Percentiles rank a stretch among this genome's conserved stretches.
These are phyloP conservation scores for Trichosporon coremiiforme DNA, from an alignment of 1,284 basidiomycete genomes.

Conservation along the genomic window DNA sequence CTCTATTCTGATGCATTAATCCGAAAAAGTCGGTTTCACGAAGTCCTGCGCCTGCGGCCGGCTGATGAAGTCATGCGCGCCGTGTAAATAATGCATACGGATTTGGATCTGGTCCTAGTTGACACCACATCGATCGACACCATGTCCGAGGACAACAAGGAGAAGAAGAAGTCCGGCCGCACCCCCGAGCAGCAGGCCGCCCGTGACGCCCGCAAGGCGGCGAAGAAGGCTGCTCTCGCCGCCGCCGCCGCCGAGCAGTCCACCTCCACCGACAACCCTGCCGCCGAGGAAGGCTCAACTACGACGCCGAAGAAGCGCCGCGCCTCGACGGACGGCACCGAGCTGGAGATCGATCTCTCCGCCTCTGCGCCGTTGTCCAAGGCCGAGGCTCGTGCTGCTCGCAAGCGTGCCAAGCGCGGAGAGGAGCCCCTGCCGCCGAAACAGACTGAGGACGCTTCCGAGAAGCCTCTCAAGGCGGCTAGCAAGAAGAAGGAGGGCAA, in stretches of 20 bases:
- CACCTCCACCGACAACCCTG: constrained; percentile 11
- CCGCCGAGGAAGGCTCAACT: constrained; percentile 25
- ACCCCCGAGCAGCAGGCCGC: constrained; percentile 51
- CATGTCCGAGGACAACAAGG: constrained; percentile 60
- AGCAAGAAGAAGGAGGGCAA: constrained; percentile 65
- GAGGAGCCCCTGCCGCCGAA: constrained; percentile 31
- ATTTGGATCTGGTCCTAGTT: neutral
- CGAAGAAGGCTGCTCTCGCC: constrained; percentile 33
- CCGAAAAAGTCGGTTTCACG: constrained; percentile 34
- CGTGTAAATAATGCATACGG: constrained; percentile 6
- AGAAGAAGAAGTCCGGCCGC: constrained; percentile 42
- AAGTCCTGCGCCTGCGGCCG: neutral
- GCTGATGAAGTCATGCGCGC: constrained; percentile 4
- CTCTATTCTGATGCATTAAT: constrained; percentile 11
- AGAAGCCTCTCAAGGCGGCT: constrained; percentile 27
- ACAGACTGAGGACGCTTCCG: constrained; percentile 30
- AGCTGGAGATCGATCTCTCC: constrained; percentile 54
- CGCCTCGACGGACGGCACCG: constrained; percentile 33
- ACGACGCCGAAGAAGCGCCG: constrained; percentile 34
- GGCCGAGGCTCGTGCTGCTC: constrained; percentile 53
- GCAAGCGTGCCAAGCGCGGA: constrained; percentile 47
- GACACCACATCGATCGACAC: neutral
- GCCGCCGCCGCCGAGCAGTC: constrained; percentile 22
- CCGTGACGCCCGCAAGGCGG: constrained; percentile 49
- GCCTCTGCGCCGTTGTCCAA: constrained; percentile 55